A percentile compares a stretch with the other conserved stretches of the same genome.
Evolutionary conservation across 805 yeast species (phyloP).

Genomic region (Pichia occidentalis): DNA sequence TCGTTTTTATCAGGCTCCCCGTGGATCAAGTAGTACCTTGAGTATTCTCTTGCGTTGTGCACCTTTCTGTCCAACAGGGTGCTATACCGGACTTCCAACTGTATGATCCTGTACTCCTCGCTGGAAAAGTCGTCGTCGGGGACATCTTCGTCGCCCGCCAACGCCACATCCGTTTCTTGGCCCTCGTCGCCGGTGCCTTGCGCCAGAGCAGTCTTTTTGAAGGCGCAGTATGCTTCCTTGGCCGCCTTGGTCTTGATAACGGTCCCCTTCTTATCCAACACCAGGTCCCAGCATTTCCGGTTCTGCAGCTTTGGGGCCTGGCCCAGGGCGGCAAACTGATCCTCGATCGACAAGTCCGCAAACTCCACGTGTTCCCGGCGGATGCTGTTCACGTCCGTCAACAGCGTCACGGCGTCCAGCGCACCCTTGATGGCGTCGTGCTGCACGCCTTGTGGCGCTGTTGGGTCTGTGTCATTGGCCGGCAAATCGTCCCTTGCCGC

Average conservation of each 20-base stretch:
- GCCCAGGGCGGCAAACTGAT: conserved; percentile 6
- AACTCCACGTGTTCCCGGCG: conserved; percentile 9
- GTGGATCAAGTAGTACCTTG: conserved; percentile 59
- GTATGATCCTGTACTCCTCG: conserved; percentile 2
- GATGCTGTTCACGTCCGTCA: conserved; percentile 10
- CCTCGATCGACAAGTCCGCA: conserved; percentile 7
- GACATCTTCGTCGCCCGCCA: conserved; percentile 1
- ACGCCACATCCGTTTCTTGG: background rate
- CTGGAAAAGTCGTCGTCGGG: background rate
- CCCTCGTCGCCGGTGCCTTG: background rate
- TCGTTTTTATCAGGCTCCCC: conserved; percentile 57
- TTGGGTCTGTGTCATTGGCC: background rate
- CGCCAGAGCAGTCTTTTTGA: background rate
- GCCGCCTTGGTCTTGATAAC: conserved; percentile 10
- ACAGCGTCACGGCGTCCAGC: conserved; percentile 5
- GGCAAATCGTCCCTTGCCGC: background rate
- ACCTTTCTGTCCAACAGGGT: conserved; percentile 50
- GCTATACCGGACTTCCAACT: conserved; percentile 39
- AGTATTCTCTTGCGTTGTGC: conserved; percentile 48
- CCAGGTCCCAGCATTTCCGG: conserved; percentile 14
- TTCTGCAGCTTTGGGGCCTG: conserved; percentile 13
- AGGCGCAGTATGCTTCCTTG: background rate
- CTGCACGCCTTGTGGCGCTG: background rate
- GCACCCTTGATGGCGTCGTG: conserved; percentile 10
- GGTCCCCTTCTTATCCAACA: conserved; percentile 5